phyloP scores from a whole-genome alignment of 305 asterid genomes.

The Fraxinus xanthoxyloides region DNA sequence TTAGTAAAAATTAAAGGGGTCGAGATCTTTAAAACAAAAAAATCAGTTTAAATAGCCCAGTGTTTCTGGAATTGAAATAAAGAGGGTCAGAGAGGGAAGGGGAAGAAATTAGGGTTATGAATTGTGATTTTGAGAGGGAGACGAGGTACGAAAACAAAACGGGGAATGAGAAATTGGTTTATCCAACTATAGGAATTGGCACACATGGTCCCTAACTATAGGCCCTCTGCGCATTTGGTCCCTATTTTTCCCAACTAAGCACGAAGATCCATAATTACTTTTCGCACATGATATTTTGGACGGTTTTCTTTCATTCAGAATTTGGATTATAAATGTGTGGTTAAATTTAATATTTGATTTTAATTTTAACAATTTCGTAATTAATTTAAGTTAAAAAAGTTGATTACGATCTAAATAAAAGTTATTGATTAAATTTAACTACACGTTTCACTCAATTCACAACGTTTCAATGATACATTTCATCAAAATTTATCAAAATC shows the following conservation, averaged over 20 bases:
- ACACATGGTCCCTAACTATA: neutral
- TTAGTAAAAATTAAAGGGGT: neutral
- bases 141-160: neutral
- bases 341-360: too few species aligned
- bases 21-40: neutral
- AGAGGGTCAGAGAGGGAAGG: neutral
- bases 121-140: neutral
- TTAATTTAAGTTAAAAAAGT: too few species aligned
- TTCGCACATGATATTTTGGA: neutral
- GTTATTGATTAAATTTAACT: too few species aligned
- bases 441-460: too few species aligned
- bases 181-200: neutral
- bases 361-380: too few species aligned
- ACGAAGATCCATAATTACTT: neutral
- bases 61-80: neutral
- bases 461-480: too few species aligned
- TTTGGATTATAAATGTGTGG: too few species aligned
- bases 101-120: neutral
- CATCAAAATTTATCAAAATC: too few species aligned
- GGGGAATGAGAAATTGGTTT: neutral
- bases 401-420: too few species aligned
- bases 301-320: neutral
- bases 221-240: neutral
- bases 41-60: neutral
- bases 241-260: neutral